Evolutionary conservation across 441 rosid genomes (phyloP).

Genomic region (Pelargonium citronellum): DNA sequence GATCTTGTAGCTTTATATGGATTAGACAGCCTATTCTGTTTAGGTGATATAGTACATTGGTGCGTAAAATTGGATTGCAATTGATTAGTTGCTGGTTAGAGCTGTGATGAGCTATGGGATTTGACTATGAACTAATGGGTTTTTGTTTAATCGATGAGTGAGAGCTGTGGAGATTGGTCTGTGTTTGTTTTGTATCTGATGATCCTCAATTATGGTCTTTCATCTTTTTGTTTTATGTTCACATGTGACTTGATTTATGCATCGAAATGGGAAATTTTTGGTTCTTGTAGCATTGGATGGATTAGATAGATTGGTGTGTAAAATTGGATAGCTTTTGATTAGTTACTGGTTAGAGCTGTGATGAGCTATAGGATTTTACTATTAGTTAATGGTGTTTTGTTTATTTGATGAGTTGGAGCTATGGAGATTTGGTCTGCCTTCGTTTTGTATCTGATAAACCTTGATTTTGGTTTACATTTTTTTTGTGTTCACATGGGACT

Average conservation of each 20-base stretch:
- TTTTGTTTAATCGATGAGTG: background rate
- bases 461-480: background rate
- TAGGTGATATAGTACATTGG: background rate
- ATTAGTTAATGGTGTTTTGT: background rate
- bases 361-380: background rate
- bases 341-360: background rate
- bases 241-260: background rate
- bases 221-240: background rate
- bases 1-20: background rate
- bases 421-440: background rate
- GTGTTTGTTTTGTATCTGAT: background rate
- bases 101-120: background rate
- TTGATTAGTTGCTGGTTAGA: background rate
- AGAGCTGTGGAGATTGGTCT: background rate
- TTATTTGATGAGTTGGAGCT: background rate
- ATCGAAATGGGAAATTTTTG: background rate
- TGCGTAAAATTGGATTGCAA: background rate
- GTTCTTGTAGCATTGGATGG: no score
- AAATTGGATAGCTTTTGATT: background rate
- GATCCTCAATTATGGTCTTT: no score
- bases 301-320: background rate
- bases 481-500: background rate
- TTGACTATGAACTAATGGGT: background rate
- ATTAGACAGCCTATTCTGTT: background rate
- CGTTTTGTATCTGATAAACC: background rate